Conservation (phyloP, 805 yeast genomes). For the Candida piceae region DNA sequence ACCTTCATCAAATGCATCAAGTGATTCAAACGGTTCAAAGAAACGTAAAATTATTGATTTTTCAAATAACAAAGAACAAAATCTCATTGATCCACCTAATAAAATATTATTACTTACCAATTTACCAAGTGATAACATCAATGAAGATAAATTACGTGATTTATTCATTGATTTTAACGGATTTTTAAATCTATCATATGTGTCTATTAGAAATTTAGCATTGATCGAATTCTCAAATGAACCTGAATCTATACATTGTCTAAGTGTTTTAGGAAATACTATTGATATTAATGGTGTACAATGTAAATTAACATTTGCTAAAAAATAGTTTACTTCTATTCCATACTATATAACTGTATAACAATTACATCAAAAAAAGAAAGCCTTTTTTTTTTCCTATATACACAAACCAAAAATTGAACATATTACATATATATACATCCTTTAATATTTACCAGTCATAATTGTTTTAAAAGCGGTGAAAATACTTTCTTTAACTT, state of each 20-base stretch:
- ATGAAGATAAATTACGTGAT: constrained; percentile 35
- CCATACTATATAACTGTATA: too few species aligned
- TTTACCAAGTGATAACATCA: constrained; percentile 40
- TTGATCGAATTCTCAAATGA: constrained; percentile 73
- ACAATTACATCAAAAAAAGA: too few species aligned
- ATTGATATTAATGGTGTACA: constrained; percentile 15
- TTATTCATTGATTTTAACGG: constrained; percentile 53
- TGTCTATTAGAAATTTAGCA: constrained; percentile 64
- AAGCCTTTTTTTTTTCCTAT: too few species aligned
- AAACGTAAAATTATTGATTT: constrained; percentile 16
- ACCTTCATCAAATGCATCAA: too few species aligned
- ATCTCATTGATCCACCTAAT: constrained; percentile 47
- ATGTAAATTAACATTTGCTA: constrained; percentile 30
- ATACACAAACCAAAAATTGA: not conserved
- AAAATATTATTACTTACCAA: constrained; percentile 63
- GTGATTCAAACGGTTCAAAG: constrained; percentile 9
- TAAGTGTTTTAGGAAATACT: constrained; percentile 17
- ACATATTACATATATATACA: too few species aligned
- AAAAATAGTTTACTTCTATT: constrained; percentile 8
- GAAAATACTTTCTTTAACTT: constrained; percentile 58
- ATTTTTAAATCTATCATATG: constrained; percentile 60
- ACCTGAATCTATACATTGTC: constrained; percentile 36
- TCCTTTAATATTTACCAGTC: constrained; percentile 55
- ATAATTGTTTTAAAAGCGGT: constrained; percentile 70
- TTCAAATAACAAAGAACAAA: constrained; percentile 15